Evolutionary conservation across 139 green algal species (phyloP).

Genomic region (Coelastrella sp.): DNA sequence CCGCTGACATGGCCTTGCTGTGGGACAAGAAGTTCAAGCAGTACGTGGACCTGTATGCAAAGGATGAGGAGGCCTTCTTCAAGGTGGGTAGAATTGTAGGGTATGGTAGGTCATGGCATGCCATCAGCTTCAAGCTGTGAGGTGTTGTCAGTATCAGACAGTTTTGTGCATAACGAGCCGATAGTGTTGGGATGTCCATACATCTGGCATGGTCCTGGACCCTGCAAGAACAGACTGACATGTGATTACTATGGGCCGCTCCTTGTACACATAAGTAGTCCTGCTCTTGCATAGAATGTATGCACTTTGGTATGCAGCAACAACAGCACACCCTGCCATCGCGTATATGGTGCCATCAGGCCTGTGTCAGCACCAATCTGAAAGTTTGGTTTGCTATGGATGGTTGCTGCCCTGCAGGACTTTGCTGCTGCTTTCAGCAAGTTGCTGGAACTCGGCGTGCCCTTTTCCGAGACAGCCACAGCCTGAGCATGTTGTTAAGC

Average conservation of each 20-base stretch:
- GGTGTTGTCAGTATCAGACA: not conserved
- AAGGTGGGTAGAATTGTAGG: constrained; percentile 57
- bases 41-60: constrained; percentile 78
- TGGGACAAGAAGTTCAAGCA: constrained; percentile 82
- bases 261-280: no score
- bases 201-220: no score
- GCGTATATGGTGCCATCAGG: not conserved
- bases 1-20: constrained; percentile 74
- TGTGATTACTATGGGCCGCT: no score
- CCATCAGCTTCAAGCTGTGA: not conserved
- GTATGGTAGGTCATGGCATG: not conserved
- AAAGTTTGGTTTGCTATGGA: constrained; percentile 41
- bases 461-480: not conserved
- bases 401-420: constrained; percentile 71
- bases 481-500: not conserved
- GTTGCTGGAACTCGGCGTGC: constrained; percentile 69
- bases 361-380: not conserved
- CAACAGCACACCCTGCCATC: not conserved
- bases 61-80: constrained; percentile 78
- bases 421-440: constrained; percentile 71
- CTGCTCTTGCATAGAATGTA: not conserved
- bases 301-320: not conserved
- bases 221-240: no score
- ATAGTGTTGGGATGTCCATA: no score
- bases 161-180: no score